Percentiles rank a stretch among this genome's conserved stretches.
phyloP scores from a whole-genome alignment of 2,329 filamentous ascomycete genomes.

The Cadophora sp. region DNA sequence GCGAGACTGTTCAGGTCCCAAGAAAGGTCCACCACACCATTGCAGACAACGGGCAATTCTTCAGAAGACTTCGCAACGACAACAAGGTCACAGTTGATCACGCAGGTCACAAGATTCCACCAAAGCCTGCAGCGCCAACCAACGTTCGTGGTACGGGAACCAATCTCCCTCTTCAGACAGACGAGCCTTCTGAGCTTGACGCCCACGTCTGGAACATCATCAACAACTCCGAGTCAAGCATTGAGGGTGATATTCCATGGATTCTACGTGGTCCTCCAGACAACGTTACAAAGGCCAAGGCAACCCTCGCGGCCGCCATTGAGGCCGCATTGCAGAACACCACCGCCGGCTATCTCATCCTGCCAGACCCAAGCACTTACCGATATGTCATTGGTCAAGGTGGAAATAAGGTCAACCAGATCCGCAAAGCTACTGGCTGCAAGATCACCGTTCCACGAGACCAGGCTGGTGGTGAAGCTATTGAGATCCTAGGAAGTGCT shows the following conservation, averaged over 20 bases:
- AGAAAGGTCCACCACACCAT: conserved; percentile 83
- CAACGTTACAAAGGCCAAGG: conserved; percentile 81
- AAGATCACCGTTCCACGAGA: conserved; percentile 92
- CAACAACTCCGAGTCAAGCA: conserved; percentile 59
- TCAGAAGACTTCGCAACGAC: conserved; percentile 87
- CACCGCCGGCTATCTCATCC: conserved; percentile 83
- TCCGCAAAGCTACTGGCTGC: conserved; percentile 90
- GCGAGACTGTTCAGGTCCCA: conserved; percentile 86
- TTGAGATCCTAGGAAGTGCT: conserved; percentile 82
- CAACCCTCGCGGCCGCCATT: conserved; percentile 74
- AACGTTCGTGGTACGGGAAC: conserved; percentile 63
- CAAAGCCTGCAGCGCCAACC: conserved; percentile 64
- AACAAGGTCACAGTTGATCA: conserved; percentile 92
- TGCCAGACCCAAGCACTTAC: conserved; percentile 87
- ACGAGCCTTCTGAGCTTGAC: conserved; percentile 72
- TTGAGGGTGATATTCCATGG: conserved; percentile 83
- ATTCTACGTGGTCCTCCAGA: conserved; percentile 81
- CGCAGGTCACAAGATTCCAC: conserved; percentile 77
- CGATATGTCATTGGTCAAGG: conserved; percentile 88
- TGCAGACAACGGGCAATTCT: conserved; percentile 89
- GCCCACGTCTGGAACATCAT: conserved; percentile 86
- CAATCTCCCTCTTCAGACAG: conserved; percentile 88
- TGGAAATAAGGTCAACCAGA: conserved; percentile 90
- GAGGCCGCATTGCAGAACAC: conserved; percentile 73
- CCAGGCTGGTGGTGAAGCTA: conserved; percentile 78